phyloP scores from a whole-genome alignment of 257 asterid species.

The Primulina eburnea region DNA sequence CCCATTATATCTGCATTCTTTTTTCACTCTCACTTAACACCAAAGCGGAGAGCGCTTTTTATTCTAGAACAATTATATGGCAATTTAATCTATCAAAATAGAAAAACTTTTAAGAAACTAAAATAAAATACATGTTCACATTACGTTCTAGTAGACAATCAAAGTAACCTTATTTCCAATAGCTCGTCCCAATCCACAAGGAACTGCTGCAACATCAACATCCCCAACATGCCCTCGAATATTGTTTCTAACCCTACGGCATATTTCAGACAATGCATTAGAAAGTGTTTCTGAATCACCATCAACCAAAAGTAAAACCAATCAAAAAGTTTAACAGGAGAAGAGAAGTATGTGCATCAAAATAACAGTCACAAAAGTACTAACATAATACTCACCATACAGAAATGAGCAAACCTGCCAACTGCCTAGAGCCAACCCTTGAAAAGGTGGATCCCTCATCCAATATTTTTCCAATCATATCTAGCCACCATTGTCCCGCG shows the following conservation, averaged over 20 bases:
- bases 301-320: constrained; percentile 11
- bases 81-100: not conserved
- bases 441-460: constrained; percentile 87
- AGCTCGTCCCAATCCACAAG: constrained; percentile 97
- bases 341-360: constrained; percentile 12
- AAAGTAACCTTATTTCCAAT: constrained; percentile 79
- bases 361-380: not conserved
- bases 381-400: constrained; percentile 65
- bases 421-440: constrained; percentile 92
- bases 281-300: not conserved
- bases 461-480: constrained; percentile 85
- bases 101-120: not conserved
- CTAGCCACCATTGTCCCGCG: constrained; percentile 98
- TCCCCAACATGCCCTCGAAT: constrained; percentile 74
- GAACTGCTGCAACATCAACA: constrained; percentile 96
- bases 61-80: not conserved
- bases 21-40: not conserved
- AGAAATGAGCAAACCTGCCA: constrained; percentile 92
- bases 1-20: not conserved
- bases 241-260: constrained; percentile 71
- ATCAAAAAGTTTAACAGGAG: constrained; percentile 13
- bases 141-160: constrained; percentile 6
- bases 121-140: not conserved
- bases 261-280: constrained; percentile 17
- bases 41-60: not conserved